A percentile compares a stretch with the other conserved stretches of the same genome.
These are phyloP conservation scores for Pilasporangium apinafurcum DNA, from an alignment of 352 stramenopile genomes.

Conservation along the genomic window DNA sequence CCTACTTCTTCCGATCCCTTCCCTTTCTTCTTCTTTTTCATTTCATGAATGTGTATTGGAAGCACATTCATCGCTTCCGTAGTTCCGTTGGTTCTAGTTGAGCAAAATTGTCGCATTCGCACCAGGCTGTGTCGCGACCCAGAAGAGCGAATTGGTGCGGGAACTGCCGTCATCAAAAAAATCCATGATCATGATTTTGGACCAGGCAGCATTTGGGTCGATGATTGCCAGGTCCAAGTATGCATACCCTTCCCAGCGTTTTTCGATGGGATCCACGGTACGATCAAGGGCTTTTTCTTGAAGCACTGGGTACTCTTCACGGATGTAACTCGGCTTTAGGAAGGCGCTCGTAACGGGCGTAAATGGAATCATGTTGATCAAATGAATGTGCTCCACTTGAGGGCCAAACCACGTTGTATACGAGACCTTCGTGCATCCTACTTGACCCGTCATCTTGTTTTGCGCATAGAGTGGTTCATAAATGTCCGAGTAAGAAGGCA, in stretches of 20 bases:
- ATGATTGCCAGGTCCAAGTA: conserved; percentile 84
- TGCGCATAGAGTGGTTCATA: conserved; percentile 67
- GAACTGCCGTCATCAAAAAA: conserved; percentile 87
- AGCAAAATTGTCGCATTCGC: conserved; percentile 1
- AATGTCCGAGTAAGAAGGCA: conserved; percentile 51
- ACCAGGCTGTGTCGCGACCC: conserved; percentile 73
- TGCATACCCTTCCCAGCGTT: conserved; percentile 80
- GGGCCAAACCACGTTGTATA: conserved; percentile 87
- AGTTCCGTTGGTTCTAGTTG: no score
- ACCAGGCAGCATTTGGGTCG: conserved; percentile 62
- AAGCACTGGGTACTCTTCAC: conserved; percentile 76
- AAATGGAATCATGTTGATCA: conserved; percentile 92
- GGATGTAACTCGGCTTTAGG: conserved; percentile 55
- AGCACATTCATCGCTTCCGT: no score
- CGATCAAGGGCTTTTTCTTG: conserved; percentile 66
- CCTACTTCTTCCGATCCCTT: no score
- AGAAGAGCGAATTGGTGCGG: conserved; percentile 86
- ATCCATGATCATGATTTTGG: conserved; percentile 47
- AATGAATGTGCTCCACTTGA: conserved; percentile 80
- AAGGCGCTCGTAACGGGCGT: conserved; percentile 81
- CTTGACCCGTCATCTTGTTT: conserved; percentile 84
- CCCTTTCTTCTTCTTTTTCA: no score
- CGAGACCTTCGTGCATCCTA: conserved; percentile 71
- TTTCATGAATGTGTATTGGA: no score
- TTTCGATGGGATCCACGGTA: conserved; percentile 47